Conservation (phyloP, 306 rosid genomes). For the Lagenaria siceraria region DNA sequence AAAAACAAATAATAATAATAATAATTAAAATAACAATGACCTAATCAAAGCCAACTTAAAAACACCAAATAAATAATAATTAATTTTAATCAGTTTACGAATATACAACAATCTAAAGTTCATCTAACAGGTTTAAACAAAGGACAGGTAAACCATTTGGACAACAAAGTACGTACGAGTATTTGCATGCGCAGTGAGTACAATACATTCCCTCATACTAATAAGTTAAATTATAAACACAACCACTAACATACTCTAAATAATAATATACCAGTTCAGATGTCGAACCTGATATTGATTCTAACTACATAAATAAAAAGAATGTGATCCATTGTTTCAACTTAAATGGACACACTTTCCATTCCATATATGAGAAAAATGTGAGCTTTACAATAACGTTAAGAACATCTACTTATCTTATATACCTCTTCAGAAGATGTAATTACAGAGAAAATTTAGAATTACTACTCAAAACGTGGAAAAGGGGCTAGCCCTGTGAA, state of each 20-base stretch:
- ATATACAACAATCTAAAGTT: neutral
- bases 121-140: neutral
- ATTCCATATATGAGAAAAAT: conserved; percentile 2
- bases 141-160: neutral
- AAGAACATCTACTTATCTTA: neutral
- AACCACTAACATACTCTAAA: neutral
- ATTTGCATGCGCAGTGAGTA: neutral
- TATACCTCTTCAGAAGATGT: conserved; percentile 15
- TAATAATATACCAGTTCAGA: neutral
- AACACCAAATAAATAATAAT: neutral
- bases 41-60: neutral
- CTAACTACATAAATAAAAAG: neutral
- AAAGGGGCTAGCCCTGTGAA: conserved; percentile 20
- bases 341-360: neutral
- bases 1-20: too few relatives aligned
- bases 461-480: neutral
- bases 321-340: neutral
- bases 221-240: neutral
- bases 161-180: neutral
- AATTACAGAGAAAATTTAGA: neutral
- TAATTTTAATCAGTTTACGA: neutral
- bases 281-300: neutral
- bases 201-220: neutral
- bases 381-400: conserved; percentile 8
- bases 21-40: neutral